Conservation (phyloP, 805 yeast species). For the Saccharomycopsis sp. region DNA sequence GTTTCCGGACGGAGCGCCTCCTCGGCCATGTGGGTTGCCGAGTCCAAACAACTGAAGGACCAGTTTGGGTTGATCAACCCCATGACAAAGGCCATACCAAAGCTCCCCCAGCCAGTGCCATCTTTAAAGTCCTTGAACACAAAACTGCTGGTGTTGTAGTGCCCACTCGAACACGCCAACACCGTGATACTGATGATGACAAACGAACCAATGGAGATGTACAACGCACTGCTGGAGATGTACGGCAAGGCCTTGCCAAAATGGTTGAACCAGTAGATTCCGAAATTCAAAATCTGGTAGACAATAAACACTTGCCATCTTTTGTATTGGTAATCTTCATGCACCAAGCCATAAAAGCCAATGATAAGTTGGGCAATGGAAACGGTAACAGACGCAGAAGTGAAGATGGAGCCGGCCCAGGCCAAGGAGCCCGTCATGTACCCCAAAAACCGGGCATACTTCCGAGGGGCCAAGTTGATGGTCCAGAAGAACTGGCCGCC, state of each 20-base stretch:
- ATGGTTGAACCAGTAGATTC: slow-evolving; percentile 39
- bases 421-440: slow-evolving; percentile 55
- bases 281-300: slow-evolving; percentile 36
- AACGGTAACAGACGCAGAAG: slow-evolving; percentile 50
- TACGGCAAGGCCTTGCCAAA: slow-evolving; percentile 45
- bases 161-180: slow-evolving; percentile 42
- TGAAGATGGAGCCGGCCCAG: slow-evolving; percentile 53
- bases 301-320: slow-evolving; percentile 50
- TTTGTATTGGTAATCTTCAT: slow-evolving; percentile 29
- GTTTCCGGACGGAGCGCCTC: slow-evolving; percentile 50
- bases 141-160: slow-evolving; percentile 41
- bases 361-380: slow-evolving; percentile 43
- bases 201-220: slow-evolving; percentile 44
- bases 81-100: slow-evolving; percentile 56
- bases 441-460: slow-evolving; percentile 36
- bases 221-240: slow-evolving; percentile 41
- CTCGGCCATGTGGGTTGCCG: slow-evolving; percentile 66
- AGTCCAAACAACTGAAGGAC: slow-evolving; percentile 61
- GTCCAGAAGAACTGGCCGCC: slow-evolving; percentile 59
- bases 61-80: slow-evolving; percentile 65
- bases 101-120: slow-evolving; percentile 50
- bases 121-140: slow-evolving; percentile 48
- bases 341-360: slow-evolving; percentile 35
- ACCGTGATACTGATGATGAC: slow-evolving; percentile 44
- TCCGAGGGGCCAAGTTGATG: slow-evolving; percentile 41